phyloP scores from a whole-genome alignment of 179 eudicot genomes.

The Patellifolia procumbens region DNA sequence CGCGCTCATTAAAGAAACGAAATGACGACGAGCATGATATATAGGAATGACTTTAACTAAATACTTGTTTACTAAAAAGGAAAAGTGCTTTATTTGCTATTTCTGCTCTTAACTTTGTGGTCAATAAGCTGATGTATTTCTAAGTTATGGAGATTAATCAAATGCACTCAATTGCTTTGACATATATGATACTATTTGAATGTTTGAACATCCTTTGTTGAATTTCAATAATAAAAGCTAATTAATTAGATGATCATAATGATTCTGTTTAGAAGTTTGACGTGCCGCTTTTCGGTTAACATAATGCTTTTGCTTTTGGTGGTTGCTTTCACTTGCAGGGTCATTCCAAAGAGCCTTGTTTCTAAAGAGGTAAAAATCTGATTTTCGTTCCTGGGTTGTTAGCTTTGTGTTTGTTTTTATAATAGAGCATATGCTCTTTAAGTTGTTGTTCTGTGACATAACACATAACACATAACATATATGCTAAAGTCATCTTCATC shows the following conservation, averaged over 20 bases:
- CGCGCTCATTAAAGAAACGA: too few species aligned
- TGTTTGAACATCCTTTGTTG: conserved; percentile 30
- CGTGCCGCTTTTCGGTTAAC: conserved; percentile 28
- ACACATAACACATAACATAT: too few species aligned
- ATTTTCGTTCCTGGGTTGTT: conserved; percentile 22
- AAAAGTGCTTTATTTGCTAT: not conserved
- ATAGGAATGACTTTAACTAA: not conserved
- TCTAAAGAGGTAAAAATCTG: conserved; percentile 71
- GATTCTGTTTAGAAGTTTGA: conserved; percentile 18
- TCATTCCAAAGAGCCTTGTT: conserved; percentile 90
- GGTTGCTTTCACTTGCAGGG: conserved; percentile 50
- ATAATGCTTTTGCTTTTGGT: conserved; percentile 24
- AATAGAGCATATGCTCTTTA: not conserved
- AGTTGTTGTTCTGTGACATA: conserved; percentile 29
- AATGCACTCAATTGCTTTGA: conserved; percentile 19
- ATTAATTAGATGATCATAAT: conserved; percentile 15
- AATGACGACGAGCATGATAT: not conserved
- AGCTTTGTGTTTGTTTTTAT: not conserved
- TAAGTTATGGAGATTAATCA: conserved; percentile 6
- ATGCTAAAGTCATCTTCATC: conserved; percentile 29
- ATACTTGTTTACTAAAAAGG: not conserved
- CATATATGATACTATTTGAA: conserved; percentile 24
- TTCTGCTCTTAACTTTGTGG: conserved; percentile 1
- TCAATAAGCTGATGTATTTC: not conserved
- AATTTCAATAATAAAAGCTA: conserved; percentile 12